Base-by-base conservation (phyloP, 208 protist genomes). In the Leishmania tarentolae region DNA sequence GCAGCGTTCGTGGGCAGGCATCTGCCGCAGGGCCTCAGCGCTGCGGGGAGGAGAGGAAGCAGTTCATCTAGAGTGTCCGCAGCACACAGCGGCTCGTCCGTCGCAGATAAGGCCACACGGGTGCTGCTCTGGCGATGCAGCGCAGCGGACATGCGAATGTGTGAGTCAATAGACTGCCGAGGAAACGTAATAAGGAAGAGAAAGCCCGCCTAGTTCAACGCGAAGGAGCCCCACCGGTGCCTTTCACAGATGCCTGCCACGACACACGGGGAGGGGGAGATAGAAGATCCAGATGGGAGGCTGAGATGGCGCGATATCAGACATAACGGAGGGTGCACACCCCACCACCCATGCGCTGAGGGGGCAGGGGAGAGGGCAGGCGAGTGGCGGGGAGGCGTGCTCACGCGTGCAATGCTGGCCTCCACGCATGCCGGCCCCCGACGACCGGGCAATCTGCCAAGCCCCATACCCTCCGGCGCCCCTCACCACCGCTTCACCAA, bases 21-120 rank as follows among this genome's bases (percentile, higher is more conserved):
- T 31, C 59, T 21, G 52, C n/a, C 47, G n/a, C 53, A 6, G 24
- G 21, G 47, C 19, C 5, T 15, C 9, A 65, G 42, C 13, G 24
- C 50, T 3, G 53, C 37, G 21, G 24, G 8, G 8, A 47, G 61
- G 21, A 70, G 21, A 40, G 59, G 35, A 46, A 71, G 53, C 63
- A 79, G 76, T 47, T 79, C 40, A 31, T 59, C 19, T n/a, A 81
- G 21, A 31, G 76, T 56, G 31, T 81, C 78, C 31, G 13, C 46
- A 46, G 76, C 78, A 28, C 69, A 73, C 31, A 9, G 56, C 13
- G 74, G 74, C 56, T 57, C 74, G 3, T 35, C 13, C 19, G 40
- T 7, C 42, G 53, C 44, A 73, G 44, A 50, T 73, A 13, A 21
- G 19, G 42, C 44, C 44, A 37, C 9, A 17, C 44, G n/a, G 37